phyloP scores from a whole-genome alignment of 164 flowering plant species.

The Magnolia sinica region DNA sequence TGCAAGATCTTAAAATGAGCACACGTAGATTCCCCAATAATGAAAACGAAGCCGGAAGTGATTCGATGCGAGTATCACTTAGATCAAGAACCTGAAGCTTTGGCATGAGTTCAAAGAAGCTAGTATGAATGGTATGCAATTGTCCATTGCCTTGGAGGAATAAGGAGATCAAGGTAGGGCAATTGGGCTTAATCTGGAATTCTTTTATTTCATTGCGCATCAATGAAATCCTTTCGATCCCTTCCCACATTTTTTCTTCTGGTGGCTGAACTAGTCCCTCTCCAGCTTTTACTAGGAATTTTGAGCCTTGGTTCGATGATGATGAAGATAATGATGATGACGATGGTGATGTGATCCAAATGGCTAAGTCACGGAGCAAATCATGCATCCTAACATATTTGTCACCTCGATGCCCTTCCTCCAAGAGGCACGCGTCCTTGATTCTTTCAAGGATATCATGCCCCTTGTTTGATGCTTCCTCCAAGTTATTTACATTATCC shows the following conservation, averaged over 20 bases:
- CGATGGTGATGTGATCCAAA: conserved; percentile 1
- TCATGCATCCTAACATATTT: conserved; percentile 4
- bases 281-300: not conserved
- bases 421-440: not conserved
- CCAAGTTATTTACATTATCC: not conserved
- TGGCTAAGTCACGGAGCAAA: conserved; percentile 2
- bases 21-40: not conserved
- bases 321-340: not conserved
- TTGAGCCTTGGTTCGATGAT: not conserved
- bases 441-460: not conserved
- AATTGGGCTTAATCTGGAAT: not conserved
- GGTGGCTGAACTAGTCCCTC: not conserved
- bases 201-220: not conserved
- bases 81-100: conserved; percentile 1
- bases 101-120: conserved; percentile 1
- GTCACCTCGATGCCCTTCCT: not conserved
- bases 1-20: not conserved
- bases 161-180: not conserved
- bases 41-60: not conserved
- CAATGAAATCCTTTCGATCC: not conserved
- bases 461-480: conserved; percentile 4
- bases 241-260: not conserved
- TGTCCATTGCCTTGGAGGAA: not conserved
- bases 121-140: not conserved
- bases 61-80: not conserved